phyloP scores from a whole-genome alignment of 2,329 filamentous ascomycete genomes.

The Pseudopithomyces chartarum region DNA sequence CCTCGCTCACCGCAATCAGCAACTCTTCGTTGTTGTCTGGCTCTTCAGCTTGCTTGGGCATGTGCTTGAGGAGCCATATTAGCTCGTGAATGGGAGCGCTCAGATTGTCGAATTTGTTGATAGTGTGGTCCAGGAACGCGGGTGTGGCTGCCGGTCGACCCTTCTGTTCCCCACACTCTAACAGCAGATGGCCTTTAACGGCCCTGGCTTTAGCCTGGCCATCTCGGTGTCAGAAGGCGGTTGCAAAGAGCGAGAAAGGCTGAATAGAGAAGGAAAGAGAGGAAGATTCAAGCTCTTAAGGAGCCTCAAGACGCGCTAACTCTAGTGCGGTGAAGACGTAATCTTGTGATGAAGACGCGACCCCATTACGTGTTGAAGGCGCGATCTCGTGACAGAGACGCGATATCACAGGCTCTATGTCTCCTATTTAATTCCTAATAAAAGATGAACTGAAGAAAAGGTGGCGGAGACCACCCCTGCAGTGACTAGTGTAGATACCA shows the following conservation, averaged over 20 bases:
- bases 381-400: too few relatives aligned
- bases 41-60: neutral
- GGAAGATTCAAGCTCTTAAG: constrained; percentile 15
- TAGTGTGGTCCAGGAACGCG: neutral
- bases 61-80: neutral
- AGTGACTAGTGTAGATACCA: too few relatives aligned
- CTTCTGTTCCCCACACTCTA: neutral
- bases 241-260: neutral
- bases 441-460: too few relatives aligned
- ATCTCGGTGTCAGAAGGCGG: too few relatives aligned
- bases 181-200: neutral
- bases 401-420: too few relatives aligned
- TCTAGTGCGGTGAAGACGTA: too few relatives aligned
- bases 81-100: neutral
- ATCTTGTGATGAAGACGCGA: too few relatives aligned
- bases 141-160: neutral
- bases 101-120: neutral
- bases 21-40: neutral
- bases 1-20: neutral
- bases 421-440: too few relatives aligned
- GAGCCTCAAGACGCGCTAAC: too few relatives aligned
- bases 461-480: too few relatives aligned
- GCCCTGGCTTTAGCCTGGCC: neutral
- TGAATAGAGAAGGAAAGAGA: neutral
- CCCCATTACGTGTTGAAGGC: too few relatives aligned